Percentiles rank a stretch among this genome's conserved stretches.
Conservation (phyloP, 345 rosid genomes). For the Lumnitzera littorea region DNA sequence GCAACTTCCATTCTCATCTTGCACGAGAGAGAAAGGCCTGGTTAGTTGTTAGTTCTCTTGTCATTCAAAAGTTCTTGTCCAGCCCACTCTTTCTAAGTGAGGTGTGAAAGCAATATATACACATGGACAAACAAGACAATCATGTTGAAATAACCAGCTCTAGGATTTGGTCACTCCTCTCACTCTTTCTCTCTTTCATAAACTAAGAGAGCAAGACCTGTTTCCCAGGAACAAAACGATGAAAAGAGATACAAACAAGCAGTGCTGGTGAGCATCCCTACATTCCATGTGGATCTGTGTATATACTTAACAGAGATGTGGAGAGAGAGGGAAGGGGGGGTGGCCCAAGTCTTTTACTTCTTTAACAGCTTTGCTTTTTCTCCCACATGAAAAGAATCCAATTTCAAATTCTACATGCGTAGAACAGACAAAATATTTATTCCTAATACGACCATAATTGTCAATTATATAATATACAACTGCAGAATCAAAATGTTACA, state of each 20-base stretch:
- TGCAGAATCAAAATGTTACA: too few relatives aligned
- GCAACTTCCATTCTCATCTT: conserved; percentile 53
- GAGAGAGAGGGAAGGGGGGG: not conserved
- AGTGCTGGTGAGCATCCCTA: conserved; percentile 39
- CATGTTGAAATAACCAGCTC: too few relatives aligned
- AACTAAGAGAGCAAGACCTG: conserved; percentile 26
- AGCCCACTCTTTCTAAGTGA: too few relatives aligned
- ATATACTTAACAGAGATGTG: not conserved
- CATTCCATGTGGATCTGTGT: conserved; percentile 68
- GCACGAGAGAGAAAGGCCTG: conserved; percentile 52
- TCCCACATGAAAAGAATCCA: too few relatives aligned
- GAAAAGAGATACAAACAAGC: conserved; percentile 36
- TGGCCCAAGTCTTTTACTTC: not conserved
- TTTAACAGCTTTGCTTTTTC: not conserved
- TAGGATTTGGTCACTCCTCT: too few relatives aligned
- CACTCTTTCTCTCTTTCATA: conserved; percentile 21
- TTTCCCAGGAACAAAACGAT: conserved; percentile 53
- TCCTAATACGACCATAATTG: too few relatives aligned
- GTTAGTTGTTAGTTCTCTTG: conserved; percentile 28
- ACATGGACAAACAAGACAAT: too few relatives aligned
- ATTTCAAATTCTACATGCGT: too few relatives aligned
- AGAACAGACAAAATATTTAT: too few relatives aligned
- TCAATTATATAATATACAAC: too few relatives aligned
- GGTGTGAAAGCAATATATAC: too few relatives aligned
- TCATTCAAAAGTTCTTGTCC: conserved; percentile 19